These are phyloP conservation scores for Chrysanthemum makinoi DNA, from an alignment of 129 eudicot species.

Conservation along the genomic window DNA sequence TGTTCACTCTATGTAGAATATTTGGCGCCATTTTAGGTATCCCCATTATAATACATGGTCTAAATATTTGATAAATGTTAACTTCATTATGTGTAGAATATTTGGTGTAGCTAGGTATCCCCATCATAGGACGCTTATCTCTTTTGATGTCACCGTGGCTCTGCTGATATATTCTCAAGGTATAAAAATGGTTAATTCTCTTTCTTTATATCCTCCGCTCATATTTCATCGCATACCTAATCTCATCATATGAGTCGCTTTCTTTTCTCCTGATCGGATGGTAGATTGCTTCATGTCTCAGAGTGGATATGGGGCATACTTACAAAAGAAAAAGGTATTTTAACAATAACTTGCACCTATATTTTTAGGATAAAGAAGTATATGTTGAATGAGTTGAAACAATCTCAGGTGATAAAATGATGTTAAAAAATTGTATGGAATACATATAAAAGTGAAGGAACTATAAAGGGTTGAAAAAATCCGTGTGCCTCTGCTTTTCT, in stretches of 20 bases:
- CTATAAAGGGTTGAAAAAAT: conserved; percentile 18
- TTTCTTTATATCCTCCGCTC: neutral
- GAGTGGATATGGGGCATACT: conserved; percentile 36
- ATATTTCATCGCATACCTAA: too few relatives aligned
- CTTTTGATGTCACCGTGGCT: conserved; percentile 34
- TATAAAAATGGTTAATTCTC: neutral
- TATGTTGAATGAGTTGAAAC: conserved; percentile 31
- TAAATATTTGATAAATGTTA: neutral
- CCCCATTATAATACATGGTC: too few relatives aligned
- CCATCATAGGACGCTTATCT: conserved; percentile 31
- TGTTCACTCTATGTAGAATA: too few relatives aligned
- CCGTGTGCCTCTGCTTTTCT: conserved; percentile 27
- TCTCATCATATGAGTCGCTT: neutral
- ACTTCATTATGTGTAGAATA: conserved; percentile 35
- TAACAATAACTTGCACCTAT: conserved; percentile 39
- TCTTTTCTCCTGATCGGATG: conserved; percentile 28
- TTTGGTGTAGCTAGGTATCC: conserved; percentile 40
- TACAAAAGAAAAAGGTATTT: conserved; percentile 28
- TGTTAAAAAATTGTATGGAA: conserved; percentile 27
- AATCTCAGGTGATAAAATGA: conserved; percentile 33
- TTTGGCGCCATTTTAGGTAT: too few relatives aligned
- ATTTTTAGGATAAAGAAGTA: conserved; percentile 42
- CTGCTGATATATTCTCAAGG: conserved; percentile 35
- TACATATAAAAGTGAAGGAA: conserved; percentile 36
- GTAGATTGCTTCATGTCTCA: conserved; percentile 27